A percentile compares a stretch with the other conserved stretches of the same genome.
Evolutionary conservation across 768 basidiomycete species (phyloP).

Genomic region (Phanerochaete sordida): DNA sequence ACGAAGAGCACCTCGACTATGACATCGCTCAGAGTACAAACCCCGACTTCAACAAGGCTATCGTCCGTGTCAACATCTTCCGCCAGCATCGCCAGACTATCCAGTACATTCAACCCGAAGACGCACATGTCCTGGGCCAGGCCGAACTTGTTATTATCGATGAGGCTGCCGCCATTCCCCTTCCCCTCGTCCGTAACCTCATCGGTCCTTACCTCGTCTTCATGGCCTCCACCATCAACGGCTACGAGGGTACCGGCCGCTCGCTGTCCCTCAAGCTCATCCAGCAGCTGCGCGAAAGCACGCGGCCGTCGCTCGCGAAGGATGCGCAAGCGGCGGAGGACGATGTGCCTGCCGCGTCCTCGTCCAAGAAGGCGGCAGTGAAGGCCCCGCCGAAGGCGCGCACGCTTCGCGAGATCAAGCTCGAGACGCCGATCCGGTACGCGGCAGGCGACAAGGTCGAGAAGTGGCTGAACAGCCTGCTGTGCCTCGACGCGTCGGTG

Average conservation of each 20-base stretch:
- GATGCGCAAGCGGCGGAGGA: constrained; percentile 42
- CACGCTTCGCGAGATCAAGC: constrained; percentile 87
- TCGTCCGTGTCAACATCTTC: constrained; percentile 94
- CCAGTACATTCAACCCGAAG: constrained; percentile 99
- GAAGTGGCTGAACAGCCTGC: constrained; percentile 86
- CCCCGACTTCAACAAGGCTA: constrained; percentile 84
- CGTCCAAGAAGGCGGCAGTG: constrained; percentile 49
- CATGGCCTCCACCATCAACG: constrained; percentile 99
- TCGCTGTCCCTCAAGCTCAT: constrained; percentile 97
- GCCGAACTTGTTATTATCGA: constrained; percentile 98
- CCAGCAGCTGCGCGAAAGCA: constrained; percentile 92
- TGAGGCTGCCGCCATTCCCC: constrained; percentile 96
- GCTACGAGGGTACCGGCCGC: constrained; percentile 99
- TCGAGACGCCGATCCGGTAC: constrained; percentile 95
- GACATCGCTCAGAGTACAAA: constrained; percentile 95
- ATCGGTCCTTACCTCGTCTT: constrained; percentile 97
- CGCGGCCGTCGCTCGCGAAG: constrained; percentile 73
- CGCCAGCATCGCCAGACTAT: constrained; percentile 93
- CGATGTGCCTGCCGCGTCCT: constrained; percentile 37
- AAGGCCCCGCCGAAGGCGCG: constrained; percentile 67
- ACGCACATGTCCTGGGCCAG: constrained; percentile 95
- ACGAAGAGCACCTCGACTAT: constrained; percentile 97
- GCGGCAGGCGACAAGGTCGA: constrained; percentile 83
- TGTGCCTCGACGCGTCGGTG: constrained; percentile 87
- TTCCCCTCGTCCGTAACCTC: constrained; percentile 92